Percentiles rank a stretch among this genome's conserved stretches.
These are phyloP conservation scores for Lentinula edodes DNA, from an alignment of 768 basidiomycete genomes.

Conservation along the genomic window DNA sequence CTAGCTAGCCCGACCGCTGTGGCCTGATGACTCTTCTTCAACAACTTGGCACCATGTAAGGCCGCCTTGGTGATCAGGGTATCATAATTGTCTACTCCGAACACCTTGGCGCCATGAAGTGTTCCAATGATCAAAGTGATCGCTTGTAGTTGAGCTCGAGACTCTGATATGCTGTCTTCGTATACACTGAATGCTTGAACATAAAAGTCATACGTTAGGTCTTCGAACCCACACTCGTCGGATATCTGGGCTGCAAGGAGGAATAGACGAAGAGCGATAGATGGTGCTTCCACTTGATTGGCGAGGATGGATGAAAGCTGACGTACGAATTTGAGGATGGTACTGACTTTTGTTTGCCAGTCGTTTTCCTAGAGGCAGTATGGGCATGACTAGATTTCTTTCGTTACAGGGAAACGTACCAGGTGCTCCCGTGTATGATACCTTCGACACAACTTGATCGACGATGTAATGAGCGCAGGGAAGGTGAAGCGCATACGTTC, in stretches of 20 bases:
- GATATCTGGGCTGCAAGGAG: constrained; percentile 93
- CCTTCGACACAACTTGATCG: constrained; percentile 87
- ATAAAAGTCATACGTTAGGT: constrained; percentile 95
- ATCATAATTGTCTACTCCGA: constrained; percentile 92
- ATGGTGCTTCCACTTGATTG: constrained; percentile 86
- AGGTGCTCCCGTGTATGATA: constrained; percentile 77
- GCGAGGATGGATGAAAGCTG: constrained; percentile 91
- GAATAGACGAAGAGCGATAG: constrained; percentile 92
- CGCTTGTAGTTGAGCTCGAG: constrained; percentile 92
- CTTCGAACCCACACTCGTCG: constrained; percentile 92
- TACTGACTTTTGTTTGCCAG: constrained; percentile 81
- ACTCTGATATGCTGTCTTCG: constrained; percentile 96
- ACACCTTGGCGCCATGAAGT: constrained; percentile 84
- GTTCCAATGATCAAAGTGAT: constrained; percentile 94
- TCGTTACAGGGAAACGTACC: constrained; percentile 35
- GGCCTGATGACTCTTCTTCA: constrained; percentile 98
- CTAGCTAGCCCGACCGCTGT: constrained; percentile 92
- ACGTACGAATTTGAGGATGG: constrained; percentile 90
- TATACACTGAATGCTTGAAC: constrained; percentile 98
- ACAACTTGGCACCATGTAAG: constrained; percentile 87
- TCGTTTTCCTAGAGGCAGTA: constrained; percentile 59
- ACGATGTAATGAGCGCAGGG: constrained; percentile 90
- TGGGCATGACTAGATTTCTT: neutral
- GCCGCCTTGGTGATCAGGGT: constrained; percentile 99
- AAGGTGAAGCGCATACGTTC: constrained; percentile 97